Evolutionary conservation across 2,329 filamentous ascomycete genomes (phyloP), one percentile per base, ranked within the genome.

Genomic region (Cercospora sesami): DNA sequence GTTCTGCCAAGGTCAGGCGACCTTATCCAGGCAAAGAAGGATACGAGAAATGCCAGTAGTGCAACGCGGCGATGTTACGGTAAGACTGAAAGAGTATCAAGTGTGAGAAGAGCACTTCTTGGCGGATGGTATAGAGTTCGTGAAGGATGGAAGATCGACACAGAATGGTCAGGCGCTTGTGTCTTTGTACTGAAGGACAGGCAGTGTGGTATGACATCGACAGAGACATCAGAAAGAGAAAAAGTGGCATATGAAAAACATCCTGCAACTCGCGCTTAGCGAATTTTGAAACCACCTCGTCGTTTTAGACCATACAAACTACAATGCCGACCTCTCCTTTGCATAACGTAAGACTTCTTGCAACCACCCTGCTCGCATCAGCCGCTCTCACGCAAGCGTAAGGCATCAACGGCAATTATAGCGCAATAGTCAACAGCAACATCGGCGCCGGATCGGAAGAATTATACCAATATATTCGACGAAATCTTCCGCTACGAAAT

Each of bases 401-500:
- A 33, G 28, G 30, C 7, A 30, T 7, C 57, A 59, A 59, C 36
- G 30, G 57, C 1, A 59, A 59, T 21, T 39, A 59, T 14, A 59
- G 57, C 18, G 57, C 28, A 23, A 59, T 59, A n/a, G 3, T 59
- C 5, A 4, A 9, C 2, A 9, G 12, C 12, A 21, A 30, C 9
- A 31, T 39, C 36, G 36, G 16, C 55, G 12, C 55, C 26, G 31
- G 31, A 33, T 12, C 10, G 31, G 31, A 31, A 55, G 28, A 30
- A 58, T 16, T 58, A 64, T 64, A 64, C 18, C 18, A 23, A 12
- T 48, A 48, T 4, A 48, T 57, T 16, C 16, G n/a, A 26, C 30
- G 23, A 3, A 58, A 45, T n/a, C 62, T 64, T 16, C 62, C 62
- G 5, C 28, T 42, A 12, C 51, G 33, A 59, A 64, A 64, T 5